Base-by-base conservation (phyloP, 257 asterid genomes). In the Agastache rugosa region DNA sequence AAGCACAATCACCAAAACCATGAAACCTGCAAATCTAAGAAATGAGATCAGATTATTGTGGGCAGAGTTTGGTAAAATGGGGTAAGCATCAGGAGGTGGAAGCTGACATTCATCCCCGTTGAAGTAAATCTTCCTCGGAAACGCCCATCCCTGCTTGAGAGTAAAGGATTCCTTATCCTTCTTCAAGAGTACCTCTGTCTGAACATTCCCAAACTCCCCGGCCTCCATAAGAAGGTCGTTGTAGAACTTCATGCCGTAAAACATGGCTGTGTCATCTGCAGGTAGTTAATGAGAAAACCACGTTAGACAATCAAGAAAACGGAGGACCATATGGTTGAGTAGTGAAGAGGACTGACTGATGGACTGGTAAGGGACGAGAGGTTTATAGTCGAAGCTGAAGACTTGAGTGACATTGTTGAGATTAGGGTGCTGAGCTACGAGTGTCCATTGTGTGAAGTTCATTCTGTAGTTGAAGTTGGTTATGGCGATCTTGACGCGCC, bases 401-500 rank as follows among this genome's bases (percentile, higher is more conserved):
- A 60, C 65, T 60, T 31, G 65, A n/a, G 65, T 60, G 23, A 60
- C 65, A 1, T 60, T 60, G 22, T 60, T 60, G 65, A 60, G 65
- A 7, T 29, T 60, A 8, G 65, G 65, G 20, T 60, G 65, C 42
- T 60, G 65, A 14, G 44, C 65, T 3, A 60, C 65, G 22, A 60
- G 65, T 1, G 65, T 60, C 65, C 65, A 60, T 11, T 60, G 65
- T 20, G 65, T 60, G 65, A 29, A 60, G 44, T 60, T 60, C 65
- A 60, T 29, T 19, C 65, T 29, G 44, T 60, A 60, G 65, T 60
- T 60, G 65, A 60, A 60, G 65, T 60, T 60, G 44, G 65, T 60
- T 16, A 60, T 60, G 44, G 65, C 65, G 22, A 60, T 29, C 65
- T 60, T 60, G 14, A 29, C 65, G 11, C 65, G 65, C 65, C 65